Base-by-base conservation (phyloP, 169 alveolate species). In the Theileria sp. region DNA sequence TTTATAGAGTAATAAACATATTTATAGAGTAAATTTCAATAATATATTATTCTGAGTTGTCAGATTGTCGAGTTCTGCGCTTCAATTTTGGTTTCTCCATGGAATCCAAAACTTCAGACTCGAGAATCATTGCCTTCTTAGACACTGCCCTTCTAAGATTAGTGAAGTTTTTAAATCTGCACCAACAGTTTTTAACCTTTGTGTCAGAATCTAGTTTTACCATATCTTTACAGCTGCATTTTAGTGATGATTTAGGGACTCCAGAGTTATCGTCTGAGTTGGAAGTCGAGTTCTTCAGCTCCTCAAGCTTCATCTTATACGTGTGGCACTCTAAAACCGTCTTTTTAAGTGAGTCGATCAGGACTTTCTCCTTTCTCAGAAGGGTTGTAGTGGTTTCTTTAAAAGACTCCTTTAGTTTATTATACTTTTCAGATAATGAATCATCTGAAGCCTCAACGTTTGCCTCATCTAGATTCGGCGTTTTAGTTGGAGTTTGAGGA, bases 271-370 rank as follows among this genome's bases (percentile, higher is more conserved):
- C 26, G 13, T 21, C 36, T 8, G 67, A 2, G 36, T 58, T 8
- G 67, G 28, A 68, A 3, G 25, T 26, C 26, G 70, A 28, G 38
- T n/a, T 9, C 74, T 9, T 44, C 54, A 80, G 77, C 54, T 69
- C 49, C 3, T 74, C 61, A 23, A 79, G 68, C 71, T 50, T 12
- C 36, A 69, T 44, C 66, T 79, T 68, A 64, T 28, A 19, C 6
- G 44, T 72, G 78, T 72, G 76, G 19, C 77, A 68, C 25, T 73
- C 77, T 26, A 77, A 73, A 9, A 82, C 86, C n/a, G 75, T 65
- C 49, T 82, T 74, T 74, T 69, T 82, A 13, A 82, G 85, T 36
- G 69, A 70, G 17, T 82, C 86, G 32, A 74, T 51, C 28, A 82
- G 81, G 21, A 76, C 13, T 3, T 54, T 64, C n/a, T 19, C 86